These are phyloP conservation scores for Arthrobotrys pseudoclavata DNA, from an alignment of 2,329 filamentous ascomycete genomes.

Conservation along the genomic window DNA sequence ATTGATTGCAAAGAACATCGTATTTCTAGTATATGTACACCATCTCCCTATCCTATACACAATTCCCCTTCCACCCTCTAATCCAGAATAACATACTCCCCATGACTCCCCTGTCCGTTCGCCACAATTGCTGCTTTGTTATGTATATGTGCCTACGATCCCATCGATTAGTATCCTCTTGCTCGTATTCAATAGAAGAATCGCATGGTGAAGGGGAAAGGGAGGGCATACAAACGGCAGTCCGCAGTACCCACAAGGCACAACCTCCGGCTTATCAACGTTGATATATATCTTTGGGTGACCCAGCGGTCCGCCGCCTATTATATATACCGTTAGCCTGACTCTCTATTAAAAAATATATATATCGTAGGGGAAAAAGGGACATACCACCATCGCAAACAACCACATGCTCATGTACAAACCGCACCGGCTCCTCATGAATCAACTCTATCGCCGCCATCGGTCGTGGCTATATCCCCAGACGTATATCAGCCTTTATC, in stretches of 20 bases:
- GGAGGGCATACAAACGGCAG: slow-evolving; percentile 82
- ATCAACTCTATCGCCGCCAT: slow-evolving; percentile 93
- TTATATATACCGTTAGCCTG: neutral
- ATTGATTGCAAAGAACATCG: neutral
- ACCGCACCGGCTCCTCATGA: slow-evolving; percentile 93
- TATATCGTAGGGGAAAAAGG: neutral
- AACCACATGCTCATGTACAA: slow-evolving; percentile 85
- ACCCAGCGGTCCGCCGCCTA: slow-evolving; percentile 83
- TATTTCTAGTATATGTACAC: slow-evolving; percentile 26
- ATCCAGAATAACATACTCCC: slow-evolving; percentile 53
- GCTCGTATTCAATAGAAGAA: no score
- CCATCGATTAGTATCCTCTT: neutral
- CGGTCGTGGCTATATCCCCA: slow-evolving; percentile 78
- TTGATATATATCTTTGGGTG: slow-evolving; percentile 98
- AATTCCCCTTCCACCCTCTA: neutral
- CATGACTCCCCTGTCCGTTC: slow-evolving; percentile 50
- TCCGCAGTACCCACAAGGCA: slow-evolving; percentile 91
- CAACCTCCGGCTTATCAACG: slow-evolving; percentile 95
- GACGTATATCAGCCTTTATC: slow-evolving; percentile 63
- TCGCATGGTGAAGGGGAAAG: neutral
- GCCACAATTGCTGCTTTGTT: slow-evolving; percentile 54
- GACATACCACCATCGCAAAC: slow-evolving; percentile 82
- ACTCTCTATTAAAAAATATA: neutral
- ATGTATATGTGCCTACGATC: slow-evolving; percentile 40
- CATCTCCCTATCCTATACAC: slow-evolving; percentile 18